phyloP scores from a whole-genome alignment of 2,329 filamentous ascomycete genomes.

The Aspergillus pseudoterreus region DNA sequence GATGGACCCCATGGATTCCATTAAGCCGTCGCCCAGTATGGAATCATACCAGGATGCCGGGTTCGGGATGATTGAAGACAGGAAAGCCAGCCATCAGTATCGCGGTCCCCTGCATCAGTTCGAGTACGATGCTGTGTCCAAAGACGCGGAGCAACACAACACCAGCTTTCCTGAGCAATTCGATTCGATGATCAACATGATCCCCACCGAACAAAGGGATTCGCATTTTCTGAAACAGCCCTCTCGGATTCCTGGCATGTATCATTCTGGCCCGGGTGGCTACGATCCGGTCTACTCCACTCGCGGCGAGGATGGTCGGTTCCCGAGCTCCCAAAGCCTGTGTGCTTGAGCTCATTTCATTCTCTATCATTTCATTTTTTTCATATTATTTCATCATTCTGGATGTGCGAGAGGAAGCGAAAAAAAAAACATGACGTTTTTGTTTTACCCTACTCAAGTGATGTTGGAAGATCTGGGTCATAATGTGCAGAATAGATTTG shows the following conservation, averaged over 20 bases:
- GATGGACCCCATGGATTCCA: constrained; percentile 38
- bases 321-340: constrained; percentile 32
- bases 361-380: constrained; percentile 19
- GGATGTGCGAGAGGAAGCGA: not conserved
- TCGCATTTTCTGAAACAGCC: constrained; percentile 25
- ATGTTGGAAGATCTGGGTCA: not conserved
- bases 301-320: constrained; percentile 27
- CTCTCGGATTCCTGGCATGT: constrained; percentile 19
- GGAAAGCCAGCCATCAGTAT: constrained; percentile 22
- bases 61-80: constrained; percentile 20
- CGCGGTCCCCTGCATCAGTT: constrained; percentile 24
- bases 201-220: constrained; percentile 26
- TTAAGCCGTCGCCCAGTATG: constrained; percentile 30
- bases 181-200: constrained; percentile 28
- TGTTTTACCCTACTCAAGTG: constrained; percentile 4
- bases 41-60: constrained; percentile 32
- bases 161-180: constrained; percentile 26
- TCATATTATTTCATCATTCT: constrained; percentile 10
- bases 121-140: constrained; percentile 23
- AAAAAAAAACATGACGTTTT: not conserved
- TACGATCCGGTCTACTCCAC: constrained; percentile 31
- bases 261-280: constrained; percentile 22
- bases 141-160: constrained; percentile 21
- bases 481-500: not conserved
- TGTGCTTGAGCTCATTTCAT: constrained; percentile 30